Evolutionary conservation across 129 eudicot species (phyloP).

Genomic region (Tagetes erecta): DNA sequence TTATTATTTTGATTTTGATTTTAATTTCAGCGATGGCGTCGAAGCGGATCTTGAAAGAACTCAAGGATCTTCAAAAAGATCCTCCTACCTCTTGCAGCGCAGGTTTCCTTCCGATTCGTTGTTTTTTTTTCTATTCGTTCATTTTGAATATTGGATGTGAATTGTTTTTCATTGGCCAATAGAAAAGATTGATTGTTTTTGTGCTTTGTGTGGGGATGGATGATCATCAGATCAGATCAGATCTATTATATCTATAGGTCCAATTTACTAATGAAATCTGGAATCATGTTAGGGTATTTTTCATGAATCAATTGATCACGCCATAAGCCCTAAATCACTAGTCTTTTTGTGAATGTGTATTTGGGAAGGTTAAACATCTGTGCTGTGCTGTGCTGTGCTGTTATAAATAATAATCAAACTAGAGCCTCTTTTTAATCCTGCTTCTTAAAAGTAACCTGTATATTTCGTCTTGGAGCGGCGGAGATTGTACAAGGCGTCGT

Average conservation of each 20-base stretch:
- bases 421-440: neutral
- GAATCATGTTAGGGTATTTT: neutral
- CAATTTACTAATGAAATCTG: constrained; percentile 9
- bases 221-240: neutral
- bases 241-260: neutral
- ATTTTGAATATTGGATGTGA: neutral
- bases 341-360: neutral
- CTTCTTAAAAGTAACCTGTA: neutral
- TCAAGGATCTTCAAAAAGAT: constrained; percentile 76
- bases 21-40: constrained; percentile 52
- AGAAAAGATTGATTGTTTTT: neutral
- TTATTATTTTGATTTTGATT: constrained; percentile 6
- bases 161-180: neutral
- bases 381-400: neutral
- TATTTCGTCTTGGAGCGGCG: neutral
- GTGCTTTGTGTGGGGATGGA: neutral
- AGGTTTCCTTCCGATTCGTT: constrained; percentile 34
- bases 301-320: neutral
- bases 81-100: constrained; percentile 86
- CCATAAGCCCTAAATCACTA: neutral
- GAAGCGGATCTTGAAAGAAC: constrained; percentile 70
- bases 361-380: neutral
- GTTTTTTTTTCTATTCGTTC: neutral
- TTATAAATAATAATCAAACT: neutral
- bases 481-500: neutral